Conservation (phyloP, 106 monocot genomes). For the Platanthera guangdongensis region DNA sequence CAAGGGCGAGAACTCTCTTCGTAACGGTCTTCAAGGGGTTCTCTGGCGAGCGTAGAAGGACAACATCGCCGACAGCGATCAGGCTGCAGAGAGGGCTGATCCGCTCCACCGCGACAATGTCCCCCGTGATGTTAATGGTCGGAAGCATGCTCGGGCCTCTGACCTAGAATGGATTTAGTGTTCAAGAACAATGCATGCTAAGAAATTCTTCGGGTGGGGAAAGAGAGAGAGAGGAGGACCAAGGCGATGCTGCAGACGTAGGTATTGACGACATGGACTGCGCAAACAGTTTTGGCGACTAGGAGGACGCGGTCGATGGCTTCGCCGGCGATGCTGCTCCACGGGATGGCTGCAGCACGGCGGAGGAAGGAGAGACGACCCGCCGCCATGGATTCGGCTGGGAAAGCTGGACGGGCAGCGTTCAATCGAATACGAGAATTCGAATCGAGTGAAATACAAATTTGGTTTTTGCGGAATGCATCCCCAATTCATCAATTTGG, state of each 20-base stretch:
- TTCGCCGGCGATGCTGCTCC: constrained; percentile 4
- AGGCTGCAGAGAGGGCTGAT: constrained; percentile 26
- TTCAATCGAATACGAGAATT: not conserved
- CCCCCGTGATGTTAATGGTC: constrained; percentile 63
- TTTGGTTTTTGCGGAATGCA: too few species aligned
- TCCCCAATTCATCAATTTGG: too few species aligned
- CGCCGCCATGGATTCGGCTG: not conserved
- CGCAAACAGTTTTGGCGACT: constrained; percentile 39
- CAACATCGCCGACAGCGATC: constrained; percentile 48
- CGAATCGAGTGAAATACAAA: too few species aligned
- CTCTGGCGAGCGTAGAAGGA: constrained; percentile 59
- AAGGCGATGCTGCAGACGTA: constrained; percentile 34
- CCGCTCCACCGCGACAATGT: constrained; percentile 58
- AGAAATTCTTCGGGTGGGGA: not conserved
- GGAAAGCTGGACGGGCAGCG: not conserved
- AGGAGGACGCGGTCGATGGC: constrained; percentile 10
- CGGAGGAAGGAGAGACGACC: constrained; percentile 2
- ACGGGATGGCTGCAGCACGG: constrained; percentile 5
- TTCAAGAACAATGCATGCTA: not conserved
- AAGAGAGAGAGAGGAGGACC: constrained; percentile 13
- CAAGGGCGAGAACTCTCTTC: constrained; percentile 72
- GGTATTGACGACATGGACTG: constrained; percentile 41
- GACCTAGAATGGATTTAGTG: constrained; percentile 15
- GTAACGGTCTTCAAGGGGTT: constrained; percentile 54
- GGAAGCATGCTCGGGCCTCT: constrained; percentile 91